Evolutionary conservation across 495 filamentous ascomycete species (phyloP), one percentile per base, ranked within the genome.

Genomic region (Lasiosphaeria ovina): DNA sequence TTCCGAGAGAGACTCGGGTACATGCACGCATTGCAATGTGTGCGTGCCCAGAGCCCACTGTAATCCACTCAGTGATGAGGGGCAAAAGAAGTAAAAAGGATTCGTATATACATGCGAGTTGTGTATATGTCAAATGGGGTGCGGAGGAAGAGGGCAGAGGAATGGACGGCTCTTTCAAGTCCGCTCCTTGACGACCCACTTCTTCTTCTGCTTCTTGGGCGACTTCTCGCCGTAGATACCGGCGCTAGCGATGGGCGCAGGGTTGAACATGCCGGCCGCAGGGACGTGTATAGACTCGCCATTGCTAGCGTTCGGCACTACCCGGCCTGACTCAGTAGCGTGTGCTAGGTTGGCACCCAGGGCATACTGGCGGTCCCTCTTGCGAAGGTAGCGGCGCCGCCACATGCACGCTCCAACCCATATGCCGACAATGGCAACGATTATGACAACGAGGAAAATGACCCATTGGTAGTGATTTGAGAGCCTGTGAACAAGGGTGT

Each of bases 351-450:
- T 65, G 45, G 73, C 71, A 54, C 73, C 73, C 56, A 83, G 73
- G 44, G 81, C 80, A 63, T 78, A 78, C 62, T 76, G 69, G 10
- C 77, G 71, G 64, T 83, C 80, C 65, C 74, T 80, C 66, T 77
- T 82, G 59, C 70, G 74, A 42, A 83, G 69, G 65, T 84, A 83
- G 42, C 77, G 72, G 55, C 75, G 72, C 48, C 81, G 74, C 74
- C 80, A 79, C 60, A 82, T 64, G 64, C 78, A 81, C 45, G 82
- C 82, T 31, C 76, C 79, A 8, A 80, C 65, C 82, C 82, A 84
- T 57, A 79, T 80, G 48, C 73, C 80, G 24, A 72, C 65, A 35
- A 84, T 78, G 52, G 70, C 79, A 34, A 84, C 73, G 12, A 82
- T 72, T 49, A 84, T 69, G 56, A 83, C 69, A 53, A 83, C 75